Base-by-base conservation (phyloP, 495 filamentous ascomycete species). In the Penicillium samsonianum region DNA sequence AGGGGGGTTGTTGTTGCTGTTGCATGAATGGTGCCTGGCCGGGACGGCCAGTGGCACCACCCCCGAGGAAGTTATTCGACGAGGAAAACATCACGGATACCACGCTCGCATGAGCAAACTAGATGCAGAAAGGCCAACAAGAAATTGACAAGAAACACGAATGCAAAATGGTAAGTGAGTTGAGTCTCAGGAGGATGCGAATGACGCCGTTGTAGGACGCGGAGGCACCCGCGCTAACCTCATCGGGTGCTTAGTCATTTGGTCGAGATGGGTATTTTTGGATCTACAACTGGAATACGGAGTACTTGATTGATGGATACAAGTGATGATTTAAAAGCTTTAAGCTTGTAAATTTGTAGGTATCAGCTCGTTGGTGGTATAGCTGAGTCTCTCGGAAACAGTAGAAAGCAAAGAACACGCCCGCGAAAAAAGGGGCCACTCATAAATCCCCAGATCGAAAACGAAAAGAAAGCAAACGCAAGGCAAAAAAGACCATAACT, bases 61-160 rank as follows among this genome's bases (percentile, higher is more conserved):
- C 86, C 67, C 90, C 90, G 59, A 94, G 78, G 69, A 86, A 96
- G 48, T 90, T 87, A 78, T 87, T 92, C 57, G 91, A 90, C 67
- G 87, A 89, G 41, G 91, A 92, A 78, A 87, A 96, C 92, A 96
- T 96, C 76, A 71, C 65, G 52, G 56, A 69, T 55, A 53, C 51
- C 52, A 55, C 57, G 60, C 51, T 65, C 40, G 63, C 69, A 75
- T 77, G 60, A 54, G 62, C 58, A 53, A 63, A 65, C 48, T 33
- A 61, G 49, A 65, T 58, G 47, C 40, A 53, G 38, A 50, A 62
- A 54, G 53, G 62, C 55, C 58, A 55, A 48, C 59, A 40, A 59
- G 57, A 51, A 61, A 66, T 63, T 59, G 58, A 67, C 58, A 42
- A 64, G 44, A 61, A 56, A 45, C 43, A 62, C 46, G 46, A 61